phyloP scores from a whole-genome alignment of 768 basidiomycete genomes.

The Glaciozyma antarctica region DNA sequence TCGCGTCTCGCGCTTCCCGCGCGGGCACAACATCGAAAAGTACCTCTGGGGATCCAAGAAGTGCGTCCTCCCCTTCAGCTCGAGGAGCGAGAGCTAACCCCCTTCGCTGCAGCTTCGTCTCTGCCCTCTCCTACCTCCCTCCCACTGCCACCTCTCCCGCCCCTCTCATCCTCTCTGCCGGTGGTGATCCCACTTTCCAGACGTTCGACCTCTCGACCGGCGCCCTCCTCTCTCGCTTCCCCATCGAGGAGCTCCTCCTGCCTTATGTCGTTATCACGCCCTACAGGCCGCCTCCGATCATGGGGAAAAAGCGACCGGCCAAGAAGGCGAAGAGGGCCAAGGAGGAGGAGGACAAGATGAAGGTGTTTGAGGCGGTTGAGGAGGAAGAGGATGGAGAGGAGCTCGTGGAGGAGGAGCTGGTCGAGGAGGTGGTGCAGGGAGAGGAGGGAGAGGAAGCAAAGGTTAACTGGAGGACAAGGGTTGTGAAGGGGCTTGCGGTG shows the following conservation, averaged over 20 bases:
- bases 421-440: not conserved
- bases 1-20: slow-evolving; percentile 77
- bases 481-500: slow-evolving; percentile 24
- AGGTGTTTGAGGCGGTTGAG: not conserved
- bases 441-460: not conserved
- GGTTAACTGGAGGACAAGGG: not conserved
- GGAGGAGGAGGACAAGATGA: not conserved
- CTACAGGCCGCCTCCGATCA: slow-evolving; percentile 7
- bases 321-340: not conserved
- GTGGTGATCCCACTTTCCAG: slow-evolving; percentile 68
- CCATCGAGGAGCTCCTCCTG: slow-evolving; percentile 13
- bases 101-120: slow-evolving; percentile 18
- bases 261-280: slow-evolving; percentile 13
- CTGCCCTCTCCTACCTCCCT: slow-evolving; percentile 27
- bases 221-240: slow-evolving; percentile 5
- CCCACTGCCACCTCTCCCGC: not conserved
- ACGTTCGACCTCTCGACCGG: slow-evolving; percentile 65
- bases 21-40: slow-evolving; percentile 72
- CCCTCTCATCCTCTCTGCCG: slow-evolving; percentile 62
- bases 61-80: slow-evolving; percentile 43
- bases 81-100: not conserved
- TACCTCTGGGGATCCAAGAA: slow-evolving; percentile 77
- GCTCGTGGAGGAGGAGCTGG: not conserved
- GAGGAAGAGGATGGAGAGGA: not conserved
- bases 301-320: slow-evolving; percentile 9